These are phyloP conservation scores for Stylonectria norvegica DNA, from an alignment of 2,329 filamentous ascomycete genomes.

Conservation along the genomic window DNA sequence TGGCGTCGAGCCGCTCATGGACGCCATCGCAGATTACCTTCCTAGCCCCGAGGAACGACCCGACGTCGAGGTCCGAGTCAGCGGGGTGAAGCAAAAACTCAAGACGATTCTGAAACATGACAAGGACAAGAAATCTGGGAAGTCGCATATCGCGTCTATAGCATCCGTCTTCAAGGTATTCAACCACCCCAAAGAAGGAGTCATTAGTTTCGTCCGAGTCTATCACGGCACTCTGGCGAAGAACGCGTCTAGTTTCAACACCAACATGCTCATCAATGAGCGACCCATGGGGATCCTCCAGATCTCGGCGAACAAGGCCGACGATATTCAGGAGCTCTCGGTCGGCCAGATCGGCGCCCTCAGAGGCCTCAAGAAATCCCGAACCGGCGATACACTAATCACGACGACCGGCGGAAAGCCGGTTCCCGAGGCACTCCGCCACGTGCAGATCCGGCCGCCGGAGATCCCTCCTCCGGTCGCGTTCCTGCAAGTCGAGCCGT, in stretches of 20 bases:
- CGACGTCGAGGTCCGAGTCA: constrained; percentile 72
- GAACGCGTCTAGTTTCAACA: constrained; percentile 79
- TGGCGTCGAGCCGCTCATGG: constrained; percentile 85
- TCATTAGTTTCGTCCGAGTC: constrained; percentile 87
- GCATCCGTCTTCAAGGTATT: constrained; percentile 92
- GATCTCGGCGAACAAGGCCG: constrained; percentile 83
- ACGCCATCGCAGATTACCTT: constrained; percentile 82
- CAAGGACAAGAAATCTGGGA: constrained; percentile 33
- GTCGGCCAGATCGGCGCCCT: constrained; percentile 94
- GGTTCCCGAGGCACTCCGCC: constrained; percentile 66
- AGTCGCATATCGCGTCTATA: constrained; percentile 42
- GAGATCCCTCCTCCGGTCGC: constrained; percentile 91
- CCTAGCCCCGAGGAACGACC: constrained; percentile 79
- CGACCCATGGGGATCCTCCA: constrained; percentile 77
- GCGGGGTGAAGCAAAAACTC: constrained; percentile 43
- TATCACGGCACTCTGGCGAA: constrained; percentile 79
- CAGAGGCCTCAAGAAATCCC: constrained; percentile 81
- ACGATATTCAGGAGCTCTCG: constrained; percentile 76
- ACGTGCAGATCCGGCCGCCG: constrained; percentile 80
- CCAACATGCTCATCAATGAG: constrained; percentile 75
- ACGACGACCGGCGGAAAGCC: constrained; percentile 61
- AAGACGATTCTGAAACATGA: constrained; percentile 38
- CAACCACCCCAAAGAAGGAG: constrained; percentile 78
- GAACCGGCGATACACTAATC: constrained; percentile 89
- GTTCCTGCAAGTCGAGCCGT: constrained; percentile 86